Evolutionary conservation across 352 stramenopile species (phyloP), one percentile per base, ranked within the genome.

Genomic region (Labyrinthula sp.): DNA sequence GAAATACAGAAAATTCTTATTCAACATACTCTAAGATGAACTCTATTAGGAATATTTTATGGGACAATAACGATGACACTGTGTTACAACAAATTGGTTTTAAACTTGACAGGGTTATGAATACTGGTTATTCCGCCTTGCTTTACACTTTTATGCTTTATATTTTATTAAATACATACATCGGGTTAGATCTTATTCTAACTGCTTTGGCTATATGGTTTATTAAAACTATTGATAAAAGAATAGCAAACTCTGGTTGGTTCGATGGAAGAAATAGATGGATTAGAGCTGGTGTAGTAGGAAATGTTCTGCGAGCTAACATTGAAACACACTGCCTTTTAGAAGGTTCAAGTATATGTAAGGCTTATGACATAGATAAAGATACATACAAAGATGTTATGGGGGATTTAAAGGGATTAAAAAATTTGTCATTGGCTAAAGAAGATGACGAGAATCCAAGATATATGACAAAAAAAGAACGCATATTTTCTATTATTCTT

Each of bases 91-190:
- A 52, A 27, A 24, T 65, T 39, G 59, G 59, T 12, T 65, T 50
- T 30, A 63, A 59, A 17, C 15, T 57, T 9, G 60, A 64, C 38
- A 20, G 59, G 20, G 64, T 62, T 30, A 63, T 66, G 54, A 66
- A 65, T 40, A 65, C 57, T 14, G 52, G 52, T 2, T 66, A 61
- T 28, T 35, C 57, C 9, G 52, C 22, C 18, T 24, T 58, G 28
- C 45, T 66, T 2, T 65, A 65, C 36, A 12, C 45, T 4, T 40
- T 65, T 26, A 61, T 65, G 39, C 56, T 66, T n/a, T 65, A 57
- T 30, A 61, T 66, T 14, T 30, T 66, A 6, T 64, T 56, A 41
- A 60, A 65, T 38, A 62, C 55, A 2, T 38, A 52, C 3, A 47
- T 63, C 18, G 40, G 58, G 17, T 50, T 66, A 15, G 60, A 67